Evolutionary conservation across 208 protist genomes (phyloP), one percentile per base, ranked within the genome.

Genomic region (Trypanosoma platydactyli): DNA sequence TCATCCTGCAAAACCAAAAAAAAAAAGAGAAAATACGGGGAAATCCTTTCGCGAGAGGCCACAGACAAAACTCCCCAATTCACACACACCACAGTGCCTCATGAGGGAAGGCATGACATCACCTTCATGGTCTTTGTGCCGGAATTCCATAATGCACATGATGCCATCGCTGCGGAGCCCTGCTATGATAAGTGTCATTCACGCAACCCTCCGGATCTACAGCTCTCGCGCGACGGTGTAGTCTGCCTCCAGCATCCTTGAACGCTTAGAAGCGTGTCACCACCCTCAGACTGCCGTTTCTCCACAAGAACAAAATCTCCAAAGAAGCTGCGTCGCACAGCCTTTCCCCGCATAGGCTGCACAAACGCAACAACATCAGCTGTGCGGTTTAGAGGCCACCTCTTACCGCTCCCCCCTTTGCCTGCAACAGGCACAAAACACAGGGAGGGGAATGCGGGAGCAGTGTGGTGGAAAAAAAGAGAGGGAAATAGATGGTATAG

Each of bases 291-390:
- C 44, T 20, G 0, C 68, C 68, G 16, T 60, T 76, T 63, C 50
- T 61, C 52, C 16, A 76, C 71, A 33, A 76, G 63, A 49, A 76
- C 6, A 3, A 66, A 61, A 1, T 76, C 71, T 7, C 71, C 63
- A 50, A 70, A 76, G 11, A 50, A 51, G 18, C 71, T 63, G 20
- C 58, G 30, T 9, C 71, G 68, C 4, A 73, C 7, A 1, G n/a
- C 29, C 27, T 60, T 48, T 12, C 24, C 7, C 41, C 60, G 30
- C 24, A 61, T 33, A 20, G 40, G 33, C 22, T 59, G 18, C 0
- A 41, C 16, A 18, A 62, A 55, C 9, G 38, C 41, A 22, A 54
- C 30, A 40, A 13, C 30, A 20, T 16, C 41, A 25, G 15, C 15
- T 40, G 66, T 73, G 6, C 4, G 58, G 56, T 35, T 64, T 52